Evolutionary conservation across 176 grass and related monocot species (phyloP).

Genomic region (Lolium multiflorum): DNA sequence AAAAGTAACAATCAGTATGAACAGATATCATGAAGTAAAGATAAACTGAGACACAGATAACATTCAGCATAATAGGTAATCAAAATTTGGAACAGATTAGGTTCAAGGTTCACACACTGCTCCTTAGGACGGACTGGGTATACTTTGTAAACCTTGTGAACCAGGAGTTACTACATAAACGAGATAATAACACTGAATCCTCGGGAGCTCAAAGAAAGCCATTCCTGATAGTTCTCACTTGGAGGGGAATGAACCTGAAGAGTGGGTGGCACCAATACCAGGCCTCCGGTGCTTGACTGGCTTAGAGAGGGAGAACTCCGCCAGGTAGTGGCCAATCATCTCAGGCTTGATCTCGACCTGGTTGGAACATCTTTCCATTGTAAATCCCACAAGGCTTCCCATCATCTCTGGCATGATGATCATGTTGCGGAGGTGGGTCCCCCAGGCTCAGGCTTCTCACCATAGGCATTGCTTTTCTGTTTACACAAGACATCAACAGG

Average conservation of each 20-base stretch:
- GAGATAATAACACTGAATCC: background rate
- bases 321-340: conserved; percentile 87
- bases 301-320: conserved; percentile 77
- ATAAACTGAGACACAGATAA: background rate
- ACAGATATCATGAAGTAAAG: background rate
- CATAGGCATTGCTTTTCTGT: conserved; percentile 71
- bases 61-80: background rate
- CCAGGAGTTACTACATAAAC: conserved; percentile 29
- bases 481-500: background rate
- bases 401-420: conserved; percentile 88
- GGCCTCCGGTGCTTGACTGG: conserved; percentile 89
- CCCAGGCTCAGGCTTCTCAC: conserved; percentile 72
- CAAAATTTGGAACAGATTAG: conserved; percentile 37
- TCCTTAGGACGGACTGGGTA: conserved; percentile 3
- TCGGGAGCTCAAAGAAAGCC: background rate
- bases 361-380: conserved; percentile 77
- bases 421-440: conserved; percentile 82
- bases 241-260: conserved; percentile 77
- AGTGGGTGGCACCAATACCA: conserved; percentile 84
- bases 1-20: background rate
- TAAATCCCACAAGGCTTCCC: conserved; percentile 59
- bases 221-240: conserved; percentile 51
- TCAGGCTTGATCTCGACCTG: conserved; percentile 79
- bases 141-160: background rate
- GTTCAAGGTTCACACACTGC: conserved; percentile 9